Base-by-base conservation (phyloP, 2,329 filamentous ascomycete genomes). In the Daldinia sp. region DNA sequence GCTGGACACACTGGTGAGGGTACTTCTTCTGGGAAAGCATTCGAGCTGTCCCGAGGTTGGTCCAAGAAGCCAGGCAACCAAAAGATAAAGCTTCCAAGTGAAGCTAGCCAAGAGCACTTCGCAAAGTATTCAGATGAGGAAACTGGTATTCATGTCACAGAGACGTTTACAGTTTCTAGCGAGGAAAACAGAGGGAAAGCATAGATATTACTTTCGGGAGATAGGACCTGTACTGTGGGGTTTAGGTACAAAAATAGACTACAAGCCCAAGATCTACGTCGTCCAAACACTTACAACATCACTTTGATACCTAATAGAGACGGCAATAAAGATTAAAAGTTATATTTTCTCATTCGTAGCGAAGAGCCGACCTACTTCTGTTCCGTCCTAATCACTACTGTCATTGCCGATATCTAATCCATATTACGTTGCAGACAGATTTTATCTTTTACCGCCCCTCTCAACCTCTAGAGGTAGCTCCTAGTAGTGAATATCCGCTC, bases 21-120 rank as follows among this genome's bases (percentile, higher is more conserved):
- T 28, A 30, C 46, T 15, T n/a, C 6, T 30, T 13, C 23, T 30
- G 26, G 26, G 26, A 50, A 50, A 26, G 5, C 46, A n/a, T 33
- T 50, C 46, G 46, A 18, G 46, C 18, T 50, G 46, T 50, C 46
- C 15, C 46, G 26, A 9, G 26, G 26, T 30, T 50, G 46, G 46
- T n/a, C 26, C 18, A 50, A 50, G 30, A 50, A 33, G 46, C 46
- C 23, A 30, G 13, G 46, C 13, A 50, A 18, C 10, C 26, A 50
- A n/a, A 50, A 33, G 15, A 30, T 33, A 18, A 33, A 50, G 28
- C 46, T 33, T 33, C 46, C 26, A 6, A 50, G 26, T 30, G 46
- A 50, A 30, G 23, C 26, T n/a, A 50, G 46, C 26, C 46, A 50
- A 18, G 46, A 50, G 26, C 46, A 18, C 18, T 50, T 50, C 18